Base-by-base conservation (phyloP, 371 early-diverging fungal species). In the Lichtheimia ornata region DNA sequence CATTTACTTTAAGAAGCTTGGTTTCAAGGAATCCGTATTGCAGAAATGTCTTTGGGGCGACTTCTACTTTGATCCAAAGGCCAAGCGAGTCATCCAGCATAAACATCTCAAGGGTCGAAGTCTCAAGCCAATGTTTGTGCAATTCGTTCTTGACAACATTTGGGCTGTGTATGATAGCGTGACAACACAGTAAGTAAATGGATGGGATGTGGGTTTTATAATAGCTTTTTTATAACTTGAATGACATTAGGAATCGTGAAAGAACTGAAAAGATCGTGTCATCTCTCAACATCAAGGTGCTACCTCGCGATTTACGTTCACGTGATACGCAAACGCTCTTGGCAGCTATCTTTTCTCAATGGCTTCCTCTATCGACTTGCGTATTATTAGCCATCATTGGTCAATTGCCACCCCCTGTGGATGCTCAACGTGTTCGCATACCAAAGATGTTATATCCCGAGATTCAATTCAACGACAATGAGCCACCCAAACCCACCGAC, bases 161-260 rank as follows among this genome's bases (percentile, higher is more conserved):
- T 99, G 98, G 97, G 88, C 94, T 56, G 91, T 98, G 0, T 97
- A 98, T 71, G 92, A 96, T 25, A 88, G 89, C 60, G 91, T 92
- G 5, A 67, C 88, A 14, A 77, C 88, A 47, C 85, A 85, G 80
- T 88, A 76, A 76, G 87, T 73, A 18, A 11, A 58, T 40, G 5
- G 4, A 14, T 44, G 43, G 24, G 5, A 12, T 54, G 15, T 5
- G 24, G 15, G 9, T 22, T 45, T 5, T 53, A 28, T 45, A 41
- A 1, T 13, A 40, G 53, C 12, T 43, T 3, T 27, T 14, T n/a
- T 41, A 7, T 17, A 43, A 55, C 7, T 53, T 11, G 44, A n/a
- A 35, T 17, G 15, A 12, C 51, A 30, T 28, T 64, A 90, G 89
- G 17, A 87, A 96, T 70, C 84, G 87, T 18, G 94, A 90, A 50